A percentile compares a stretch with the other conserved stretches of the same genome.
These are phyloP conservation scores for Litsea cubeba DNA, from an alignment of 164 flowering plant species.

Conservation along the genomic window DNA sequence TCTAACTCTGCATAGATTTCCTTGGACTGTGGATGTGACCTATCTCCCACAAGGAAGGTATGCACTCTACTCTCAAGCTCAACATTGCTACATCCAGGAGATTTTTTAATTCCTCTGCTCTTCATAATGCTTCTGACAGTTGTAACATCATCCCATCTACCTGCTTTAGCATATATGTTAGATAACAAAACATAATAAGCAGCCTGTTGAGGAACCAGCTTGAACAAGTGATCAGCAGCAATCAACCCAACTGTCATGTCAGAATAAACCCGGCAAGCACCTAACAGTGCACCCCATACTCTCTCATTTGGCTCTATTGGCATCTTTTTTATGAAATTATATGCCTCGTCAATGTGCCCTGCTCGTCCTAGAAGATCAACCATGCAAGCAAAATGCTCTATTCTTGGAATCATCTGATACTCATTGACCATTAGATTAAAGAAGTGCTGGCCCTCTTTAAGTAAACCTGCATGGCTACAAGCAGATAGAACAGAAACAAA, in stretches of 20 bases:
- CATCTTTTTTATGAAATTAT: conserved; percentile 15
- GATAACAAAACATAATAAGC: conserved; percentile 19
- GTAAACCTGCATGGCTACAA: conserved; percentile 18
- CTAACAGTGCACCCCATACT: conserved; percentile 21
- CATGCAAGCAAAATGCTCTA: conserved; percentile 20
- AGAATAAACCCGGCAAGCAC: conserved; percentile 18
- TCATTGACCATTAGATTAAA: conserved; percentile 8
- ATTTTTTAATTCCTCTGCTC: conserved; percentile 14
- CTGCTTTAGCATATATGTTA: conserved; percentile 19
- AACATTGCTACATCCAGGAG: conserved; percentile 18
- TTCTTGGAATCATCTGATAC: conserved; percentile 13
- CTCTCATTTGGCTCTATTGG: conserved; percentile 17
- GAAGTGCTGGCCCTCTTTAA: conserved; percentile 8
- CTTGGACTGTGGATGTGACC: conserved; percentile 19
- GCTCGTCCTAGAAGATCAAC: conserved; percentile 18
- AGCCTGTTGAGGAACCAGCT: conserved; percentile 15
- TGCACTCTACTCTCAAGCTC: conserved; percentile 13
- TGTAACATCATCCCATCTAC: conserved; percentile 19
- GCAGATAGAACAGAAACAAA: conserved; percentile 18
- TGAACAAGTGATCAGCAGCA: conserved; percentile 20
- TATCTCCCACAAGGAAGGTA: conserved; percentile 20
- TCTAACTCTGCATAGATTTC: conserved; percentile 14
- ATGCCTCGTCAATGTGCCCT: conserved; percentile 16
- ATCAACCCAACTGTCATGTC: conserved; percentile 11
- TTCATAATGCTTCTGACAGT: conserved; percentile 16